phyloP scores from a whole-genome alignment of 2,329 filamentous ascomycete species.

The Fusarium veterinarium region DNA sequence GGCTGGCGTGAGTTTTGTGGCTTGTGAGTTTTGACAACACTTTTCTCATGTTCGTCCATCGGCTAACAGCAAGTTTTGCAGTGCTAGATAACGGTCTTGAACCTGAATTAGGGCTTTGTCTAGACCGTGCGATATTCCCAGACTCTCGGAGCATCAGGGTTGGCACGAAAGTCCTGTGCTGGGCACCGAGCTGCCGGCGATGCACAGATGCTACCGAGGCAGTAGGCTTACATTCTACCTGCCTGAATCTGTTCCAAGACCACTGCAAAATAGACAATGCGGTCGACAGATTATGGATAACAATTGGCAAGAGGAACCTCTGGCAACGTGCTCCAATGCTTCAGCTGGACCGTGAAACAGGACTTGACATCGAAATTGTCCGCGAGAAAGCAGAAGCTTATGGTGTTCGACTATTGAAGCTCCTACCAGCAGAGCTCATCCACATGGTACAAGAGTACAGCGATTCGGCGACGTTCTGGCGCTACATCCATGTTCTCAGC shows the following conservation, averaged over 20 bases:
- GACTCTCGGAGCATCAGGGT: not conserved
- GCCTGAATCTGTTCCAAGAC: not conserved
- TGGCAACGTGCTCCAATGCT: conserved; percentile 11
- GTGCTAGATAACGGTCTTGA: not conserved
- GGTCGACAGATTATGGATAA: conserved; percentile 6
- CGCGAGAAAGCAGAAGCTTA: conserved; percentile 6
- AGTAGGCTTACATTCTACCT: not conserved
- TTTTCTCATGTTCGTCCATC: accelerated
- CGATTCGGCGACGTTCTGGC: conserved; percentile 5
- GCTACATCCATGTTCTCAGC: not conserved
- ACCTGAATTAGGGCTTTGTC: not conserved
- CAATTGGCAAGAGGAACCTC: not conserved
- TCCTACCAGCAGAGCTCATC: conserved; percentile 6
- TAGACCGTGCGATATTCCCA: not conserved
- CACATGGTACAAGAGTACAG: conserved; percentile 11
- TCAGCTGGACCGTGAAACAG: not conserved
- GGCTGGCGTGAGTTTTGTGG: not conserved
- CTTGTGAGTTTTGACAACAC: not conserved
- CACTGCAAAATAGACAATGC: not conserved
- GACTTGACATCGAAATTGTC: not conserved
- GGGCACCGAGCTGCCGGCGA: not conserved
- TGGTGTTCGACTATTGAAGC: not conserved
- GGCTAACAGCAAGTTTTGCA: not conserved
- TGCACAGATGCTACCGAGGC: not conserved
- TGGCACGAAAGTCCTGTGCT: not conserved